These are phyloP conservation scores for Thermochaetoides thermophila DNA, from an alignment of 495 filamentous ascomycete species.

Conservation along the genomic window DNA sequence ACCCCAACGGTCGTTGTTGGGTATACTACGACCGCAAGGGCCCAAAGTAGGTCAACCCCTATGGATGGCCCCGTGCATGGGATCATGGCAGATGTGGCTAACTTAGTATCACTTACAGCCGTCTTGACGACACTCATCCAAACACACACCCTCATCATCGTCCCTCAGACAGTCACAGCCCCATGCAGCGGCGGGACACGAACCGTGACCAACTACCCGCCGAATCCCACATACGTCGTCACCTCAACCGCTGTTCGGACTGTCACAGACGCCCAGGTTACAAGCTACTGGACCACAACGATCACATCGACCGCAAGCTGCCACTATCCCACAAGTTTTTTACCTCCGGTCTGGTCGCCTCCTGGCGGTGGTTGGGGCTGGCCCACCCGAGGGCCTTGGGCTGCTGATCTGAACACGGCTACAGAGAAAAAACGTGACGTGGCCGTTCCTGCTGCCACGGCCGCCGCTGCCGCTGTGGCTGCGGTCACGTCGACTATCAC, in stretches of 20 bases:
- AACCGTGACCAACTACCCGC: constrained; percentile 24
- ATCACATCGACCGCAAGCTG: constrained; percentile 21
- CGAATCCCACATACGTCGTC: constrained; percentile 17
- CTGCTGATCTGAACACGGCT: constrained; percentile 3
- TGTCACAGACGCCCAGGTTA: constrained; percentile 21
- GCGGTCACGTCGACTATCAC: constrained; percentile 26
- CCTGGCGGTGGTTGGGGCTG: no score
- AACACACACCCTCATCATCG: constrained; percentile 24
- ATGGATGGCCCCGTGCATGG: no score
- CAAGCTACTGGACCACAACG: constrained; percentile 22
- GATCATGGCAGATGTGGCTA: no score
- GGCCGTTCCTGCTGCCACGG: constrained; percentile 7
- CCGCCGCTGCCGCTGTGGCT: constrained; percentile 13
- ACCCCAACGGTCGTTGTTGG: constrained; percentile 28
- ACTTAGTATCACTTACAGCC: constrained; percentile 21
- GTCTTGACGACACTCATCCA: constrained; percentile 20
- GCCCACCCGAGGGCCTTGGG: no score
- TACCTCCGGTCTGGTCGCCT: no score
- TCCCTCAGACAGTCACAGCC: constrained; percentile 21
- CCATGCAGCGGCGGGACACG: constrained; percentile 22
- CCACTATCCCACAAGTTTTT: constrained; percentile 19
- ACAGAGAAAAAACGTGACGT: constrained; percentile 6
- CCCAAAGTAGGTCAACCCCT: constrained; percentile 15
- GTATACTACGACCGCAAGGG: constrained; percentile 24
- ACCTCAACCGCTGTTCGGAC: constrained; percentile 22